Evolutionary conservation across 345 rosid species (phyloP), one percentile per base, ranked within the genome.

Genomic region (Abelmoschus esculentus): DNA sequence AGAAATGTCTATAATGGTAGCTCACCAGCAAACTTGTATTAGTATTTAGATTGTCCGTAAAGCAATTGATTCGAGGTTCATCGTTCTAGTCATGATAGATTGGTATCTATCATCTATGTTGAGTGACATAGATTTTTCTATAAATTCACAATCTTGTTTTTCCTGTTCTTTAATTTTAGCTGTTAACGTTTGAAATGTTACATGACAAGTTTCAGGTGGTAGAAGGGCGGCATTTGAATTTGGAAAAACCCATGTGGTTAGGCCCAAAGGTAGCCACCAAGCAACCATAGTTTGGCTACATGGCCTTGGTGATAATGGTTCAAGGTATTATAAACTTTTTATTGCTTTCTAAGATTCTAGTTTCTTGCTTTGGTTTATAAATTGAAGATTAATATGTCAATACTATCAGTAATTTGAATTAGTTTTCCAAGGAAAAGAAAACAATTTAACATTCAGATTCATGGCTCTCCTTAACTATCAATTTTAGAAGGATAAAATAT

Each of bases 221-320:
- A 60, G 70, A 64, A 78, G 80, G 76, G 86, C 78, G 79, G 86
- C 90, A 6, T 67, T 83, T 61, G 86, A 89, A 69, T 95, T 91
- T 81, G 99, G 99, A 68, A 88, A 86, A 80, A 95, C 96, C 55
- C 88, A 88, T 76, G 97, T 91, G 76, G 96, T 95, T 71, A 84
- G 86, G 82, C 97, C 99, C 72, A 95, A 87, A 82, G 99, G 99
- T 73, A 95, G 89, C 77, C 99, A 91, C 75, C 96, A 88, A 78
- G 99, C 96, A 22, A 95, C 97, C 32, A 84, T 95, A 61, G 93
- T 95, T 59, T 95, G 99, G 99, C 86, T 91, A 44, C 99, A 95
- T 79, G 99, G 96, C 19, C 97, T 91, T 78, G 99, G 97, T n/a
- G 99, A 95, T 82, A 88, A 88, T 74, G 99, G 99, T 71, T 86